A percentile compares a stretch with the other conserved stretches of the same genome.
Conservation (phyloP, 1,284 basidiomycete genomes). For the Agroathelia rolfsii region DNA sequence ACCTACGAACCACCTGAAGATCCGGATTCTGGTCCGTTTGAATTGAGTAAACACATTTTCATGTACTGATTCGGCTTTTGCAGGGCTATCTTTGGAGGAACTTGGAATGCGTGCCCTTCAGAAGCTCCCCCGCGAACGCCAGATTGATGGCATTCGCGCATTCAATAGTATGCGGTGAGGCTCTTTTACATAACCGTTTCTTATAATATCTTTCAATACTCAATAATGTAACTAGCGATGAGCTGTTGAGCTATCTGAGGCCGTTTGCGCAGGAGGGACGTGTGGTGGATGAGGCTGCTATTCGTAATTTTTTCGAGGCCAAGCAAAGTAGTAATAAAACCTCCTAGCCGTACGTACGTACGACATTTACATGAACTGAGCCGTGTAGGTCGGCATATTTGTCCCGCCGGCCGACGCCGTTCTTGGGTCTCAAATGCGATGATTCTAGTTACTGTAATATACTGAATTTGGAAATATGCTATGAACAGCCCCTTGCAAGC, state of each 20-base stretch:
- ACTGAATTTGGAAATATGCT: too few relatives aligned
- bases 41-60: neutral
- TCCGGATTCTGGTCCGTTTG: constrained; percentile 56
- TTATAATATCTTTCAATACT: constrained; percentile 7
- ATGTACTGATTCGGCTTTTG: constrained; percentile 8
- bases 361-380: too few relatives aligned
- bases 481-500: too few relatives aligned
- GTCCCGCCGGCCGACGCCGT: too few relatives aligned
- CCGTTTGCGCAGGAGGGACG: constrained; percentile 72
- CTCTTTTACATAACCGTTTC: neutral
- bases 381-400: too few relatives aligned
- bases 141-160: constrained; percentile 70
- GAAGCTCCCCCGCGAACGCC: constrained; percentile 60
- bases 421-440: too few relatives aligned
- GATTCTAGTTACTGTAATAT: too few relatives aligned
- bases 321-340: constrained; percentile 26
- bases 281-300: constrained; percentile 65
- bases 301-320: constrained; percentile 58
- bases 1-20: constrained; percentile 76
- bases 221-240: constrained; percentile 37
- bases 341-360: too few relatives aligned
- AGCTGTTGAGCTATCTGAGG: constrained; percentile 59
- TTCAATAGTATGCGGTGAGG: constrained; percentile 71
- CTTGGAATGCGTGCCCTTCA: constrained; percentile 67
- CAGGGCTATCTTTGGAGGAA: constrained; percentile 67